These are phyloP conservation scores for Vachellia pachyceras DNA, from an alignment of 306 rosid species.

Conservation along the genomic window DNA sequence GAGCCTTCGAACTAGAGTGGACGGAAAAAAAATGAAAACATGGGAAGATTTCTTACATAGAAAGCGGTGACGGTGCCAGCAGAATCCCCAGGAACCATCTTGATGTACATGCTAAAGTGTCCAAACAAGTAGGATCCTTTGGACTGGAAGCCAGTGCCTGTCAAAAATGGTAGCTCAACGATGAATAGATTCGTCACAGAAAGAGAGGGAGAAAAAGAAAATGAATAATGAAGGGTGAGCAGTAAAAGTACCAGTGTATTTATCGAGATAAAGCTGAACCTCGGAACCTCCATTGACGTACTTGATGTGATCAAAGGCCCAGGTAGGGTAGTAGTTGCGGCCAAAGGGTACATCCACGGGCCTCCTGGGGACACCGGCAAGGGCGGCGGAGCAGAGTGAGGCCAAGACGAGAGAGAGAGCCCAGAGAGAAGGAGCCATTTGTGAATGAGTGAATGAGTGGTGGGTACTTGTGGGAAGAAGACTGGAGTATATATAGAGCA, in stretches of 20 bases:
- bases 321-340: constrained; percentile 75
- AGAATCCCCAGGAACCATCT: constrained; percentile 75
- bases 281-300: constrained; percentile 70
- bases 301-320: constrained; percentile 89
- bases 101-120: constrained; percentile 81
- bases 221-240: background rate
- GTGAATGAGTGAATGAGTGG: background rate
- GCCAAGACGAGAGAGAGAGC: constrained; percentile 40
- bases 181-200: background rate
- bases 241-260: constrained; percentile 60
- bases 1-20: background rate
- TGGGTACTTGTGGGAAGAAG: background rate
- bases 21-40: background rate
- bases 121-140: constrained; percentile 86
- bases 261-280: constrained; percentile 73
- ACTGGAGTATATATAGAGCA: constrained; percentile 18
- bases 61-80: constrained; percentile 91
- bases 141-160: constrained; percentile 88
- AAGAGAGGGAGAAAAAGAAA: background rate
- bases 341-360: constrained; percentile 72
- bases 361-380: constrained; percentile 48
- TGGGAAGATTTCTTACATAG: constrained; percentile 51
- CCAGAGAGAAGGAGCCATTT: constrained; percentile 46
- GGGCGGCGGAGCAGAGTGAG: constrained; percentile 37
- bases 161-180: background rate